Evolutionary conservation across 2,329 filamentous ascomycete species (phyloP), one percentile per base, ranked within the genome.

Genomic region (Neocatenulostroma microsporum): DNA sequence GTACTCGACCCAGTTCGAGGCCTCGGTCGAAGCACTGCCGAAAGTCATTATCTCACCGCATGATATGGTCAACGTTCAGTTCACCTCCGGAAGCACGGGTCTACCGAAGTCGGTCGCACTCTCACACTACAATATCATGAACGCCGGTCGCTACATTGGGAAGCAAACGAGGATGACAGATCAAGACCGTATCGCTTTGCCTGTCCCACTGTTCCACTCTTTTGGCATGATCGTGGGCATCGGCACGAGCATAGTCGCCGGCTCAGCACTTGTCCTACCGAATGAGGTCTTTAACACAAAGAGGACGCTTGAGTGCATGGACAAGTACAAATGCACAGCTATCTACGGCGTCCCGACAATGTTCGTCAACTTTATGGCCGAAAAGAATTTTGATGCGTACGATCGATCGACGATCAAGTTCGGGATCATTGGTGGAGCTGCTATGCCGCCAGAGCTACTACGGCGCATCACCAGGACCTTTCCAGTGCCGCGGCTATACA

Each of bases 161-260:
- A 45, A 51, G 25, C 50, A 53, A 37, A 48, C 46, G 11, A 43
- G 49, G 7, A 51, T 51, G 43, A 47, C 46, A 19, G 63, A 73
- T 3, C 64, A 69, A 29, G 83, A 88, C 53, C 67, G 79, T 10
- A 69, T 93, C 10, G 89, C 84, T 66, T 88, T 84, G 55, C 84
- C 84, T 3, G 84, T 84, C 0, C 85, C 85, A 0, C 70, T 91
- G 2, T 91, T 91, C 67, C 85, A 91, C 65, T 89, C 83, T 64
- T 89, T 89, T 54, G 84, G 84, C 3, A 74, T 89, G 13, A 83
- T 88, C 21, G 46, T 52, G n/a, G 49, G 46, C 28, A 48, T 53
- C 40, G 49, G 47, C 41, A 40, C 49, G 13, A 49, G 44, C 23
- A 47, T 46, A 13, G 47, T 50, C 12, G 47, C 42, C 7, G 83